Percentiles rank a stretch among this genome's conserved stretches.
phyloP scores from a whole-genome alignment of 2,329 filamentous ascomycete species.

The Ophiocordyceps camponoti-leonardi region DNA sequence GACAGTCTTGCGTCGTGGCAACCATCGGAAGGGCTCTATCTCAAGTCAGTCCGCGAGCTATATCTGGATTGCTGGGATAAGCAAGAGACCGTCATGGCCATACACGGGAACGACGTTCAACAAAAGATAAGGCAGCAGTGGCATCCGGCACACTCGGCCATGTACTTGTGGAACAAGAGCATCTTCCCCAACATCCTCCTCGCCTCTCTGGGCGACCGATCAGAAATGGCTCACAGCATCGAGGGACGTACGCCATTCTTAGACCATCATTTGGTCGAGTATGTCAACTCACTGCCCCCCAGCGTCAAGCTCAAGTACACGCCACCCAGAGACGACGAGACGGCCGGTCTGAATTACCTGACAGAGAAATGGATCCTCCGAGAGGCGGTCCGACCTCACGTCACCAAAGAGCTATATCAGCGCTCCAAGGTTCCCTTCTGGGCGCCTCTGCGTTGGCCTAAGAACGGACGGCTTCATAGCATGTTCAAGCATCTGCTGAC shows the following conservation, averaged over 20 bases:
- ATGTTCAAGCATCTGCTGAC: conserved; percentile 15
- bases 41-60: not conserved
- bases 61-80: not conserved
- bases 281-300: conserved; percentile 3
- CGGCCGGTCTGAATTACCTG: conserved; percentile 8
- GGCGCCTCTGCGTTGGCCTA: conserved; percentile 24
- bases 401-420: conserved; percentile 31
- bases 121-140: conserved; percentile 1
- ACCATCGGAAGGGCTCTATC: not conserved
- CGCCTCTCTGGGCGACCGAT: conserved; percentile 14
- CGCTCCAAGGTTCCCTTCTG: conserved; percentile 30
- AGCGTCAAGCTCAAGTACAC: conserved; percentile 2
- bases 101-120: not conserved
- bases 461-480: conserved; percentile 23
- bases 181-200: conserved; percentile 12
- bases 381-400: conserved; percentile 29
- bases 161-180: conserved; percentile 2
- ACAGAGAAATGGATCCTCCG: conserved; percentile 33
- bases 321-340: not conserved
- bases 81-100: not conserved
- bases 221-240: conserved; percentile 19
- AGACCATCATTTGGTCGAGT: conserved; percentile 7
- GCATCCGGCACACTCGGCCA: conserved; percentile 2
- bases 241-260: conserved; percentile 18
- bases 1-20: not conserved